Evolutionary conservation across 352 stramenopile genomes (phyloP).

Genomic region (Phytophthora pinifolia): DNA sequence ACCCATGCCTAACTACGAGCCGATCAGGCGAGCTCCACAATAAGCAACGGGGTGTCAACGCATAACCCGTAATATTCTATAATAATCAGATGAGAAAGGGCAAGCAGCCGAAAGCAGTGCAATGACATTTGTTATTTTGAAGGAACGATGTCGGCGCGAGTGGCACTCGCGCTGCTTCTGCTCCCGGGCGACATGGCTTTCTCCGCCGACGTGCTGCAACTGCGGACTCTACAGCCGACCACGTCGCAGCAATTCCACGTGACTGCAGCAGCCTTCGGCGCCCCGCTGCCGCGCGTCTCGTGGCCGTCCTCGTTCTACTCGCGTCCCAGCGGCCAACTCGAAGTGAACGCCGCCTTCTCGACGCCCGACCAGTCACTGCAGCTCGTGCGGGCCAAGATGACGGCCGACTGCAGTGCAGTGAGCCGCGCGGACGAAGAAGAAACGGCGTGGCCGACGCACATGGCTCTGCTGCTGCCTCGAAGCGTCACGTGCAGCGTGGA

Average conservation of each 20-base stretch:
- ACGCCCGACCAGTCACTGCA: conserved; percentile 19
- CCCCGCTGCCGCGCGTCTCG: conserved; percentile 21
- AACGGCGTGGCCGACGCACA: not conserved
- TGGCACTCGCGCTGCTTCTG: conserved; percentile 5
- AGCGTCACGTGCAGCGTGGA: conserved; percentile 54
- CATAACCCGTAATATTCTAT: no score
- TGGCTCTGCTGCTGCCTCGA: conserved; percentile 48
- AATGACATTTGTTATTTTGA: no score
- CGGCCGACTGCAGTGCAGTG: conserved; percentile 20
- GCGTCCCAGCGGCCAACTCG: conserved; percentile 5
- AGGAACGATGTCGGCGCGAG: conserved; percentile 6
- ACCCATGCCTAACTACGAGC: no score
- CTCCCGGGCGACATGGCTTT: not conserved
- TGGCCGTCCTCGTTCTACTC: conserved; percentile 21
- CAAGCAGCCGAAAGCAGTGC: no score
- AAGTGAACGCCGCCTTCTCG: conserved; percentile 1
- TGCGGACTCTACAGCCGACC: conserved; percentile 12
- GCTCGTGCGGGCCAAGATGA: conserved; percentile 18
- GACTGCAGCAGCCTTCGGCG: conserved; percentile 29
- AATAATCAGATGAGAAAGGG: no score
- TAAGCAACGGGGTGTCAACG: no score
- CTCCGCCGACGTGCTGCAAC: conserved; percentile 28
- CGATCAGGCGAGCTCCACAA: no score
- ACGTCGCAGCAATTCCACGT: conserved; percentile 36
- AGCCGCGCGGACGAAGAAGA: conserved; percentile 1